Conservation (phyloP, 768 basidiomycete species). For the Hericium alpestre region DNA sequence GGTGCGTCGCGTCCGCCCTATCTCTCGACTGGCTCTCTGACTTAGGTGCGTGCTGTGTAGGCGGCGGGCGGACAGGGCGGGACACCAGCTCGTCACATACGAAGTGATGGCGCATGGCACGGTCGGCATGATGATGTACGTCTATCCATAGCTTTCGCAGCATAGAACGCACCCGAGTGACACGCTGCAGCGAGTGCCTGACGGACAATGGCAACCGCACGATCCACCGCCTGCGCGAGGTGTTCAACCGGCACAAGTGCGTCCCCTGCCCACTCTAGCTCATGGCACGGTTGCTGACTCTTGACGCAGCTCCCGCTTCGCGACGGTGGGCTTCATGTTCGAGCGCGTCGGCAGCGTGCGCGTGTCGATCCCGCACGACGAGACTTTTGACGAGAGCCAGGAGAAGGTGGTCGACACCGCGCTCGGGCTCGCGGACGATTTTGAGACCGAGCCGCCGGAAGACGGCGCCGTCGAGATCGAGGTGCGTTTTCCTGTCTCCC, state of each 20-base stretch:
- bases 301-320: conserved; percentile 8
- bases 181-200: conserved; percentile 10
- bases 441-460: conserved; percentile 1
- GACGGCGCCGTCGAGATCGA: conserved; percentile 1
- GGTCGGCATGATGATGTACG: conserved; percentile 14
- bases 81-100: conserved; percentile 6
- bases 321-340: conserved; percentile 13
- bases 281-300: background rate
- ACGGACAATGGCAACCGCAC: conserved; percentile 13
- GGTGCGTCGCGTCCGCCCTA: background rate
- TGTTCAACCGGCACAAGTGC: conserved; percentile 12
- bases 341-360: conserved; percentile 8
- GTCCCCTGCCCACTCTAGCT: background rate
- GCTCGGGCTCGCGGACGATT: conserved; percentile 11
- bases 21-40: background rate
- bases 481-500: background rate
- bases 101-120: conserved; percentile 13
- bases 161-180: background rate
- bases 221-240: conserved; percentile 7
- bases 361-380: conserved; percentile 4
- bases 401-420: conserved; percentile 9
- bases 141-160: background rate
- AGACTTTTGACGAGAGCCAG: background rate
- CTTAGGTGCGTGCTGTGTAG: background rate
- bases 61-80: conserved; percentile 7